phyloP scores from a whole-genome alignment of 768 basidiomycete genomes.

The Kwoniella heveanensis region DNA sequence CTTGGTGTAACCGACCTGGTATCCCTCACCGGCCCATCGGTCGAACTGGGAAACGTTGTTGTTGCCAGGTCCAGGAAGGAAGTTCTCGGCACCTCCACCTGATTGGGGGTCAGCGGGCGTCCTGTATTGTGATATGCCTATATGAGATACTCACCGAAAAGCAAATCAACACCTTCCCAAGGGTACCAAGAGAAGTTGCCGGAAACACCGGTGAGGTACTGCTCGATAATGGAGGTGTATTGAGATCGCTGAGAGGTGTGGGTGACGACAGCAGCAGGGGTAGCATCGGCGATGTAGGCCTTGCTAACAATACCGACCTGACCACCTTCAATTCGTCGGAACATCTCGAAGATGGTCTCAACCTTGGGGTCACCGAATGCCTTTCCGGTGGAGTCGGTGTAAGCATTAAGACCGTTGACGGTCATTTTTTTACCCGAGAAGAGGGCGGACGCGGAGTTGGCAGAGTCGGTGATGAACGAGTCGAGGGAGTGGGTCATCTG shows the following conservation, averaged over 20 bases:
- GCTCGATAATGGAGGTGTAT: conserved; percentile 54
- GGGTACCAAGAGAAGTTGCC: conserved; percentile 55
- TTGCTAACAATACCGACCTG: conserved; percentile 57
- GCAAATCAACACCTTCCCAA: conserved; percentile 48
- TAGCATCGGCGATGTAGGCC: conserved; percentile 57
- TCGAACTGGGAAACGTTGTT: conserved; percentile 40
- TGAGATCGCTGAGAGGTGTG: conserved; percentile 53
- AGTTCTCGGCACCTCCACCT: conserved; percentile 55
- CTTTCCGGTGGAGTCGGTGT: conserved; percentile 49
- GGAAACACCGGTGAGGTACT: conserved; percentile 53
- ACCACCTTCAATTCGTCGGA: conserved; percentile 48
- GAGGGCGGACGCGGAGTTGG: conserved; percentile 58
- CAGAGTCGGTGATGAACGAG: conserved; percentile 56
- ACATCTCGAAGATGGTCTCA: conserved; percentile 56
- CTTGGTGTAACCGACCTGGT: conserved; percentile 54
- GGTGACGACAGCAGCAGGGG: conserved; percentile 53
- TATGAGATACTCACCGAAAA: conserved; percentile 51
- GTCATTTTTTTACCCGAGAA: conserved; percentile 55
- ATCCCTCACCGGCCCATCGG: conserved; percentile 49
- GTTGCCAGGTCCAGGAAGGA: conserved; percentile 46
- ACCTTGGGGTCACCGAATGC: conserved; percentile 54
- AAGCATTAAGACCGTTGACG: conserved; percentile 57
- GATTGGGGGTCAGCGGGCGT: too few relatives aligned
- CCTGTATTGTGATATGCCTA: too few relatives aligned
- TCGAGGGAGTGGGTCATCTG: conserved; percentile 57